Base-by-base conservation (phyloP, 2,329 filamentous ascomycete species). In the Stagonosporopsis chrysanthemi region DNA sequence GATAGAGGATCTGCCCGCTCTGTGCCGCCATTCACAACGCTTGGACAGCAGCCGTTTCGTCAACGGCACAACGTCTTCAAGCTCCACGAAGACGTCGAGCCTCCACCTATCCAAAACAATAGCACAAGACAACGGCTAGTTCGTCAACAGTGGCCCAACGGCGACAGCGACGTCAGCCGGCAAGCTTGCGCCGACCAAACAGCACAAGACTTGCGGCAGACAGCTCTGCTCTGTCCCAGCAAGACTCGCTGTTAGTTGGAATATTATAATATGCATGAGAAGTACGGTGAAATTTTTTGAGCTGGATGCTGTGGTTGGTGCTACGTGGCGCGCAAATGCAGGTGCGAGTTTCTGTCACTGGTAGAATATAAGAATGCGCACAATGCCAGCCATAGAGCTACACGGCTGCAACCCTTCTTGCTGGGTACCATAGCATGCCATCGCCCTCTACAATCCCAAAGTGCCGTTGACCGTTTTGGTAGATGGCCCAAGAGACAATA, bases 291-390 rank as follows among this genome's bases (percentile, higher is more conserved):
- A 44, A 49, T 44, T 47, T 42, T 51, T 45, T 19, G 9, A 23
- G 42, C 6, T 50, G 26, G 17, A 31, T 17, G 45, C 45, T 40
- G 38, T 57, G 56, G 45, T 46, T 58, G 56, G 56, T 58, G 56
- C 49, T 40, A 58, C 56, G 56, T 58, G 56, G 56, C 56, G 40
- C 48, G 48, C 54, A 49, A 48, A 57, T 54, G 56, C 56, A 58
- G 56, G 56, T 41, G 56, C 41, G 35, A 42, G 47, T 39, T 53
- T 50, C 41, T 50, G 49, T 53, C 56, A 54, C 56, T 57, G 49
- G 45, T 50, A 50, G 40, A 48, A 58, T 58, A 58, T 58, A 58
- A 58, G 50, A 54, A 53, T 45, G 56, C 41, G 50, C 56, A 53
- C 56, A 53, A 46, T 36, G 40, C 50, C 56, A 58, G 50, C 50